Base-by-base conservation (phyloP, 331 rosid species). In the Quercus phellos region DNA sequence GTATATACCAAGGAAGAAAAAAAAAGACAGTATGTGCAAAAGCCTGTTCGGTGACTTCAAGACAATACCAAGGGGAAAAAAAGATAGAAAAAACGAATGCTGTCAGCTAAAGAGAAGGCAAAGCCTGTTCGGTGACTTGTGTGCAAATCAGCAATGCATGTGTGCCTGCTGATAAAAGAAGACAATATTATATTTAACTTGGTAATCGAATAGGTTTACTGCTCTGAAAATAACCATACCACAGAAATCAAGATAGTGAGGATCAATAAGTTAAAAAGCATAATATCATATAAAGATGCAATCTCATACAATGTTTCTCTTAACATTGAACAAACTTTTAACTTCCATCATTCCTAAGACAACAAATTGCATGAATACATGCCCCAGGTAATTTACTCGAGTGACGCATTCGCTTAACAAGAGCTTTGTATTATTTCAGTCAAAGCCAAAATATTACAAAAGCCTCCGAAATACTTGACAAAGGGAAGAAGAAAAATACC, bases 371-470 rank as follows among this genome's bases (percentile, higher is more conserved):
- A 27, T 21, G 66, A 58, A 58, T 58, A 58, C 30, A 58, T 11
- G 32, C 26, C 32, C 66, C 6, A 11, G 13, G 13, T 58, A 13
- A 61, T 8, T 8, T 14, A 53, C 74, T 17, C 5, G 2, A 64
- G 71, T 24, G n/a, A 54, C 26, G 18, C 66, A 77, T 13, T 0
- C 58, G 35, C 73, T 60, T 21, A 60, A 35, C 58, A 75, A 81
- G 38, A 77, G 55, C 70, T 81, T 81, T 51, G 74, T 74, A 86
- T 74, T 85, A 85, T 83, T 81, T 78, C 75, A 68, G 85, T 72
- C 83, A 72, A 54, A 42, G 71, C 82, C 81, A 79, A 80, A 82
- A 87, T 79, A 85, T 77, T 80, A 90, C 87, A 87, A 72, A 84
- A 70, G 80, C 81, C 77, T 84, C 27, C 2, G 17, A 46, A 75